A percentile compares a stretch with the other conserved stretches of the same genome.
phyloP scores from a whole-genome alignment of 306 rosid species.

The Abrus precatorius region DNA sequence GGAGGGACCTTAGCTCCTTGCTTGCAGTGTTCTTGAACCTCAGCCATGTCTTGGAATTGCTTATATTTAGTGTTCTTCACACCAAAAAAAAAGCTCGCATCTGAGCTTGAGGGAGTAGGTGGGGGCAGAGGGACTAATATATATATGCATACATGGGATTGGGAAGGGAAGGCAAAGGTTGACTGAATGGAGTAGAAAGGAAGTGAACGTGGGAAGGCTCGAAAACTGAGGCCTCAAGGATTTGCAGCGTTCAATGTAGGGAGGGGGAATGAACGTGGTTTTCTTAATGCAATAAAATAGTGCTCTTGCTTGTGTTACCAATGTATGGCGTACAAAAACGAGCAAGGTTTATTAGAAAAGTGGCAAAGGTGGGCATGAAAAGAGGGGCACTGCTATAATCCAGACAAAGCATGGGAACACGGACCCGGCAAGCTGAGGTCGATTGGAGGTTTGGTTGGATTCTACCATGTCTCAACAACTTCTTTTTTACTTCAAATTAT shows the following conservation, averaged over 20 bases:
- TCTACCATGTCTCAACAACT: slow-evolving; percentile 49
- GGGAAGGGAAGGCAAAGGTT: slow-evolving; percentile 19
- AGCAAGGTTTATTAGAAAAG: slow-evolving; percentile 56
- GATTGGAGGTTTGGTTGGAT: slow-evolving; percentile 59
- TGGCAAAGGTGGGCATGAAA: slow-evolving; percentile 77
- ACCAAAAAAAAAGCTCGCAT: slow-evolving; percentile 13
- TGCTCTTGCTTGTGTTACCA: slow-evolving; percentile 34
- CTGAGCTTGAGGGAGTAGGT: slow-evolving; percentile 39
- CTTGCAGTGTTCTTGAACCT: slow-evolving; percentile 35
- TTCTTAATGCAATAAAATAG: slow-evolving; percentile 41
- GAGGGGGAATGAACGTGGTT: slow-evolving; percentile 72
- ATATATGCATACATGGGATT: not conserved
- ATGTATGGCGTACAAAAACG: slow-evolving; percentile 45
- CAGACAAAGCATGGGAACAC: slow-evolving; percentile 79
- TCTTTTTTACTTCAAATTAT: slow-evolving; percentile 28
- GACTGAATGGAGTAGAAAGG: slow-evolving; percentile 51
- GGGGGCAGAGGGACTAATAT: slow-evolving; percentile 4
- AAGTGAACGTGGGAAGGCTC: slow-evolving; percentile 76
- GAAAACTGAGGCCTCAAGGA: slow-evolving; percentile 65
- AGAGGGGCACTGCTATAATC: slow-evolving; percentile 61
- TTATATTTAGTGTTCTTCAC: not conserved
- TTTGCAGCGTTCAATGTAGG: slow-evolving; percentile 57
- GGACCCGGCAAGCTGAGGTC: slow-evolving; percentile 65
- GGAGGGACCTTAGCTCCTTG: slow-evolving; percentile 19
- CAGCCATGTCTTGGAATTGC: not conserved